Evolutionary conservation across 1,284 basidiomycete genomes (phyloP), one percentile per base, ranked within the genome.

Genomic region (Ustilago sp.): DNA sequence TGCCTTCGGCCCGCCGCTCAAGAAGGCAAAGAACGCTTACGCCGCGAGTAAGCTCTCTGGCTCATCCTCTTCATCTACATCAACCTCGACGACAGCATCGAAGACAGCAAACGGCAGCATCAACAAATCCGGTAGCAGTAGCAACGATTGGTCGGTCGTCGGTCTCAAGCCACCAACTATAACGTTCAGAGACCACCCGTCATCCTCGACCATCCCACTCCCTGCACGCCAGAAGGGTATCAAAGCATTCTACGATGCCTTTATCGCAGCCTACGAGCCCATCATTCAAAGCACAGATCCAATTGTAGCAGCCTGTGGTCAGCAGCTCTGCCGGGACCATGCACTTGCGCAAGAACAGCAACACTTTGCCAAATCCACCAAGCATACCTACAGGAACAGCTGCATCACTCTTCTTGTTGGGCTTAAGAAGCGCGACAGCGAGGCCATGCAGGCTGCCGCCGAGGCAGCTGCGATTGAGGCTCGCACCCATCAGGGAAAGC

Each of bases 371-470:
- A 73, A 69, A 38, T 70, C 62, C 8, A 68, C 58, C 53, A 76
- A 74, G 28, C 23, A 67, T 41, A 58, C 68, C 0, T 83, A 80
- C 67, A 80, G 78, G 53, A 77, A 50, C 47, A 79, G 78, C 53
- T 57, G 73, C 55, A 66, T 83, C 59, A 79, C 75, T n/a, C n/a
- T 70, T 19, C 72, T 81, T 12, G 64, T 77, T 5, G 63, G 75
- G 13, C 56, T 83, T 51, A 79, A 74, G 56, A 83, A 79, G 59
- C 67, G 81, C 28, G 69, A 79, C 50, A 65, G 61, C 32, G 62
- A 62, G 12, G 57, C 65, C 2, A 50, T 77, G 19, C 39, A 63
- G 13, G 63, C 60, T 8, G 59, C 77, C 11, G 66, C 59, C 1
- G 12, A 54, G 1, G 55, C 62, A 7, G 74, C 74, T 8, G 65